Percentiles rank a stretch among this genome's conserved stretches.
These are phyloP conservation scores for Kondoa malvinella DNA, from an alignment of 768 basidiomycete genomes.

Conservation along the genomic window DNA sequence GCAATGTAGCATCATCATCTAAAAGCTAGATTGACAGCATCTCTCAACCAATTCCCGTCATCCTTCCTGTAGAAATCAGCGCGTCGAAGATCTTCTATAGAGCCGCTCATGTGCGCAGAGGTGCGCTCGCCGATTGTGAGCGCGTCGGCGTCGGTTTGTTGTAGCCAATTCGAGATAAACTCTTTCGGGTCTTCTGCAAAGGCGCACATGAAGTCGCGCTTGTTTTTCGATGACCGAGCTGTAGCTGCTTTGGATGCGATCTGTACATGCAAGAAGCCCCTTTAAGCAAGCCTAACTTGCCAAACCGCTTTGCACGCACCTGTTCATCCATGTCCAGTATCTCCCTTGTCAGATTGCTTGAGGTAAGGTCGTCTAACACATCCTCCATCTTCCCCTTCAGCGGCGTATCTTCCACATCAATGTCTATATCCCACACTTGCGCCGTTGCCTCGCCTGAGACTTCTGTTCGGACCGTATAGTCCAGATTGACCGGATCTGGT, in stretches of 20 bases:
- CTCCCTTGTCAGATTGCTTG: neutral
- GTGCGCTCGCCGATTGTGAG: neutral
- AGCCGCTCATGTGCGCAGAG: neutral
- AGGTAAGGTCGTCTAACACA: neutral
- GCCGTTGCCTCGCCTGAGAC: neutral
- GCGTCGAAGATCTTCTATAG: neutral
- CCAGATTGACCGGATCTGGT: neutral
- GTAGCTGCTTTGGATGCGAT: neutral
- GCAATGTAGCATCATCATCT: neutral
- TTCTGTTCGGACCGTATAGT: neutral
- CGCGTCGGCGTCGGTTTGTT: neutral
- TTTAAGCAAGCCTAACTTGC: neutral
- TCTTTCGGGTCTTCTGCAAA: constrained; percentile 8
- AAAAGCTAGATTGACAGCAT: neutral
- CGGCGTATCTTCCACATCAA: neutral
- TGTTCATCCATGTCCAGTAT: neutral
- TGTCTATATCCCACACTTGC: neutral
- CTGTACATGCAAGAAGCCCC: neutral
- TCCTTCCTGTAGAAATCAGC: neutral
- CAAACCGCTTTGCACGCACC: neutral
- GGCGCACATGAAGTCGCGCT: neutral
- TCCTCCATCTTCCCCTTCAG: neutral
- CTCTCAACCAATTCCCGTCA: neutral
- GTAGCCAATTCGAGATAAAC: constrained; percentile 2
- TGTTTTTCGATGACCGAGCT: neutral